Conservation (phyloP, 148 eudicot species). For the Camellia lanceoleosa region DNA sequence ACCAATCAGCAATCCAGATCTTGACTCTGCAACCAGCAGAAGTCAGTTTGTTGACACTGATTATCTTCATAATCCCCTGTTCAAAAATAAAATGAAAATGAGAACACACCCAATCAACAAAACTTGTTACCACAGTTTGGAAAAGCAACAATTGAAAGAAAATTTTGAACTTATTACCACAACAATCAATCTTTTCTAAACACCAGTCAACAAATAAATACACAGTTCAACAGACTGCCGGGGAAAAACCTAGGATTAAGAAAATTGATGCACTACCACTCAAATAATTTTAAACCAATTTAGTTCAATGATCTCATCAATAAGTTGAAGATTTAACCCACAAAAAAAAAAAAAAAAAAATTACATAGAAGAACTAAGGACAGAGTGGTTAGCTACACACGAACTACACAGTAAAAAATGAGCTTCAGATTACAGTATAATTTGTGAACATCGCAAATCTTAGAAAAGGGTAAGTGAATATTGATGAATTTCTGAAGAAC, state of each 20-base stretch:
- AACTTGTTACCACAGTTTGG: not conserved
- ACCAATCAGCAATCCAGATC: slow-evolving; percentile 97
- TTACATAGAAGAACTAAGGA: not conserved
- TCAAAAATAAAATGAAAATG: slow-evolving; percentile 15
- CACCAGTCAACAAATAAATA: not conserved
- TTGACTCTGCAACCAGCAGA: slow-evolving; percentile 89
- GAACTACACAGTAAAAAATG: not conserved
- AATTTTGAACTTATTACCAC: not conserved
- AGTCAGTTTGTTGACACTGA: slow-evolving; percentile 81
- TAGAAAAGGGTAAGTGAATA: not conserved
- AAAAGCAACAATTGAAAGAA: not conserved
- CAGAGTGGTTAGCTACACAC: not conserved
- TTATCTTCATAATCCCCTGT: slow-evolving; percentile 91
- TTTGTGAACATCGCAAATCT: not conserved
- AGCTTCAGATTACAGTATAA: not conserved
- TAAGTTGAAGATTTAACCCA: not conserved
- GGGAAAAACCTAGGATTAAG: not conserved
- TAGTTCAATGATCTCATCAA: not conserved
- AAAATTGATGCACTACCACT: not conserved
- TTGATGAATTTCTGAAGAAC: not conserved
- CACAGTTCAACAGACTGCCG: not conserved
- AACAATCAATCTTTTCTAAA: not conserved
- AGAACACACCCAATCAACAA: not conserved
- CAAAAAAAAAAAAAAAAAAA: not conserved
- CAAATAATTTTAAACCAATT: not conserved